Evolutionary conservation across 2,329 filamentous ascomycete species (phyloP).

Genomic region (Trichophyton benhamiae): DNA sequence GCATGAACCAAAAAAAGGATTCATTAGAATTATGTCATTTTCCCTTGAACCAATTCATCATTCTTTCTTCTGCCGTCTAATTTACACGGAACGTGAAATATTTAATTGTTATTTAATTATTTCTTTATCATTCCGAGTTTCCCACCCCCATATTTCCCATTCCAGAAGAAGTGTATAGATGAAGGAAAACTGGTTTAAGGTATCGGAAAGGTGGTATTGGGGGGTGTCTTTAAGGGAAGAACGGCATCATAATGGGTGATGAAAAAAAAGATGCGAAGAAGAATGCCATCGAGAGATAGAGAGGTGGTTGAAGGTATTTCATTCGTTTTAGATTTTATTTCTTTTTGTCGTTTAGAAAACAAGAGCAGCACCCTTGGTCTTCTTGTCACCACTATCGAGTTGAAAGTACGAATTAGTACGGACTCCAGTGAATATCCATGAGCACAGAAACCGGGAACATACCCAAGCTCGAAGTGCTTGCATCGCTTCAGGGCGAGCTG

Average conservation of each 20-base stretch:
- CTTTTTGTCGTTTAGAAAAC: conserved; percentile 69
- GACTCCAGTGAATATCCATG: no score
- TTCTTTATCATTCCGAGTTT: not conserved
- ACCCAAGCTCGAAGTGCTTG: conserved; percentile 99
- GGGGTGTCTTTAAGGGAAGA: not conserved
- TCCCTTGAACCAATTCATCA: not conserved
- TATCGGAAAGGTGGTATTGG: not conserved
- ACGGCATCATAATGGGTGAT: not conserved
- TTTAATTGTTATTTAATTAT: not conserved
- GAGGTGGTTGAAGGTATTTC: conserved; percentile 1
- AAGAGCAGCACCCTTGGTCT: conserved; percentile 99
- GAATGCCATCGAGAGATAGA: not conserved
- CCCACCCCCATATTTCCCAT: not conserved
- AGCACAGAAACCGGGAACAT: conserved; percentile 35
- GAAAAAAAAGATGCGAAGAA: not conserved
- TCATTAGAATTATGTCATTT: conserved; percentile 4
- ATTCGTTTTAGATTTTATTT: conserved; percentile 5
- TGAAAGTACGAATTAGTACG: conserved; percentile 14
- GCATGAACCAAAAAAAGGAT: not conserved
- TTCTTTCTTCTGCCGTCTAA: conserved; percentile 4
- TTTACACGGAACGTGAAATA: conserved; percentile 1
- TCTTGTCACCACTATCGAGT: conserved; percentile 89
- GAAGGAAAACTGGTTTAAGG: not conserved
- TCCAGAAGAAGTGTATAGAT: not conserved
- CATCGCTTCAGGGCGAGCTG: conserved; percentile 98